Evolutionary conservation across 2,329 filamentous ascomycete species (phyloP).

Genomic region (Teratosphaeria gauchensis): DNA sequence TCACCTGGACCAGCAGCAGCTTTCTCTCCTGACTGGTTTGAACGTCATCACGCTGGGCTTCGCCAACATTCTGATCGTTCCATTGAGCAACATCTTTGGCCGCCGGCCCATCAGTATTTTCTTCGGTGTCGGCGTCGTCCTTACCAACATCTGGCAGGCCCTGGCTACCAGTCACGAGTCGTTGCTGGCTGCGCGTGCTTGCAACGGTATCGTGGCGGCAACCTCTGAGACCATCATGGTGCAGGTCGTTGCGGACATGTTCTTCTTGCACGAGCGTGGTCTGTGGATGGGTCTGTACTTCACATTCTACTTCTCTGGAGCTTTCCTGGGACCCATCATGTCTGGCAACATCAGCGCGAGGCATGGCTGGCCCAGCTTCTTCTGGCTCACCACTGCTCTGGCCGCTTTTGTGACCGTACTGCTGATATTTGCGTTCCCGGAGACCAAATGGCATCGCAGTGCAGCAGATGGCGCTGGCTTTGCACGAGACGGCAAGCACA

Average conservation of each 20-base stretch:
- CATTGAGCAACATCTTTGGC: slow-evolving; percentile 36
- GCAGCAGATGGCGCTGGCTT: slow-evolving; percentile 3
- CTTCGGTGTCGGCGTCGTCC: slow-evolving; percentile 31
- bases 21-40: slow-evolving; percentile 33
- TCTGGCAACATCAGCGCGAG: slow-evolving; percentile 31
- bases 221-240: slow-evolving; percentile 36
- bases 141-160: slow-evolving; percentile 37
- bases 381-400: slow-evolving; percentile 36
- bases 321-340: slow-evolving; percentile 37
- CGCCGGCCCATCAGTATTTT: slow-evolving; percentile 31
- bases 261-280: slow-evolving; percentile 34
- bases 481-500: slow-evolving; percentile 6
- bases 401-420: slow-evolving; percentile 31
- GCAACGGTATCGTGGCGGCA: slow-evolving; percentile 35
- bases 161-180: slow-evolving; percentile 33
- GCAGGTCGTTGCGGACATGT: slow-evolving; percentile 36
- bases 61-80: slow-evolving; percentile 37
- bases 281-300: slow-evolving; percentile 18
- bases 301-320: slow-evolving; percentile 33
- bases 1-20: slow-evolving; percentile 31
- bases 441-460: slow-evolving; percentile 33
- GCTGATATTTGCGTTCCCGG: slow-evolving; percentile 33
- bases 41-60: slow-evolving; percentile 37
- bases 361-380: slow-evolving; percentile 38
- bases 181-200: slow-evolving; percentile 33